A percentile compares a stretch with the other conserved stretches of the same genome.
phyloP scores from a whole-genome alignment of 208 protist species.

The Borovskyia barvae region DNA sequence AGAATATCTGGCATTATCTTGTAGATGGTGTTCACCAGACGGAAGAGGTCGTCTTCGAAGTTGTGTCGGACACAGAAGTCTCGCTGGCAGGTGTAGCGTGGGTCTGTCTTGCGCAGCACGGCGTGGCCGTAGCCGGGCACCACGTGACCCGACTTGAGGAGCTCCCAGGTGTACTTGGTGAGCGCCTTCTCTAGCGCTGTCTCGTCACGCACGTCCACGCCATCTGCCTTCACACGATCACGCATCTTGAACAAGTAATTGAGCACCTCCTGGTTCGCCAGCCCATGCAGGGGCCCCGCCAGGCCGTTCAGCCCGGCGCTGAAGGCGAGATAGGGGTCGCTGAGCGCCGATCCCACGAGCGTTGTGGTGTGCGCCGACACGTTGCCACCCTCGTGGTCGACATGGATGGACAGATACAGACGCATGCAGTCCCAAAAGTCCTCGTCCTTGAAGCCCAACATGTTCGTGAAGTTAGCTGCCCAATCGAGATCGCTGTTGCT shows the following conservation, averaged over 20 bases:
- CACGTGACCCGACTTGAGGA: slow-evolving; percentile 88
- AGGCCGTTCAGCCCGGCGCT: slow-evolving; percentile 94
- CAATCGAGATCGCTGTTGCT: slow-evolving; percentile 86
- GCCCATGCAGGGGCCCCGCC: slow-evolving; percentile 97
- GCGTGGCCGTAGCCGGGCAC: slow-evolving; percentile 98
- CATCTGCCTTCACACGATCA: slow-evolving; percentile 51
- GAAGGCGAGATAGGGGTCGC: slow-evolving; percentile 97
- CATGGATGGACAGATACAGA: slow-evolving; percentile 96
- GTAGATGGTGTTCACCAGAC: slow-evolving; percentile 92
- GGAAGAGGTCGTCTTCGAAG: slow-evolving; percentile 96
- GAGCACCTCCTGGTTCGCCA: slow-evolving; percentile 98
- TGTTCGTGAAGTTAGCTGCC: slow-evolving; percentile 93
- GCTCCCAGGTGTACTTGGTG: slow-evolving; percentile 89
- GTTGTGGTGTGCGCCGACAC: slow-evolving; percentile 97
- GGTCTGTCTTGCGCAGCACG: slow-evolving; percentile 98
- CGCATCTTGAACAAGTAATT: slow-evolving; percentile 70
- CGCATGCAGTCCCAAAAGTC: slow-evolving; percentile 97
- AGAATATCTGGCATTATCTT: slow-evolving; percentile 94
- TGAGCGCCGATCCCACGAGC: slow-evolving; percentile 96
- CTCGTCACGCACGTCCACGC: slow-evolving; percentile 44
- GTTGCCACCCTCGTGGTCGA: slow-evolving; percentile 97
- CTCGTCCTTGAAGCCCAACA: slow-evolving; percentile 92
- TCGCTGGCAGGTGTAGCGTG: slow-evolving; percentile 96
- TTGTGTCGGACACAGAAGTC: slow-evolving; percentile 96
- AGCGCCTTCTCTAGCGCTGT: slow-evolving; percentile 69